Percentiles rank a stretch among this genome's conserved stretches.
Evolutionary conservation across 2,329 filamentous ascomycete genomes (phyloP).

Genomic region (Cladosporium oxysporum): DNA sequence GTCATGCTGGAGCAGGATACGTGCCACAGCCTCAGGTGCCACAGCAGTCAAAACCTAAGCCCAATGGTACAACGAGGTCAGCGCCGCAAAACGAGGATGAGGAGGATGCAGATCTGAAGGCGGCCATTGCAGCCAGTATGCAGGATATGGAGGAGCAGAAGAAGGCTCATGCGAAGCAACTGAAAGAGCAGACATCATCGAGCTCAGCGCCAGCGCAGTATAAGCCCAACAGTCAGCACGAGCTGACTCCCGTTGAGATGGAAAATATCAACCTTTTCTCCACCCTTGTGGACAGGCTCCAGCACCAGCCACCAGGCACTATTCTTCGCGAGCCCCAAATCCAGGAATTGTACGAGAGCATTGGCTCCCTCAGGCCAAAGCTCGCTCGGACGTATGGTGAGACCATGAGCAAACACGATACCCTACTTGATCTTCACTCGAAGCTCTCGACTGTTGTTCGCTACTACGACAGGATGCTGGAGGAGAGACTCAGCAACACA

Average conservation of each 20-base stretch:
- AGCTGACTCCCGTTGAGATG: conserved; percentile 87
- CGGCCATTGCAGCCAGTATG: conserved; percentile 90
- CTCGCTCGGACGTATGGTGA: conserved; percentile 94
- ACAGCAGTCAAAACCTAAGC: conserved; percentile 30
- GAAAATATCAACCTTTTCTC: conserved; percentile 98
- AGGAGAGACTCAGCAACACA: conserved; percentile 89
- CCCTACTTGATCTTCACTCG: conserved; percentile 87
- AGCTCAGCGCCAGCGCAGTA: conserved; percentile 52
- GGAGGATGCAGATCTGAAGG: conserved; percentile 89
- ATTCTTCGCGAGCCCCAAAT: conserved; percentile 97
- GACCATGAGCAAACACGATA: conserved; percentile 99
- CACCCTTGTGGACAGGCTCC: conserved; percentile 88
- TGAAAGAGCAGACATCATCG: conserved; percentile 68
- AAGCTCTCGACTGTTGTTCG: conserved; percentile 95
- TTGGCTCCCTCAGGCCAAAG: conserved; percentile 89
- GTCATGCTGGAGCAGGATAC: conserved; percentile 69
- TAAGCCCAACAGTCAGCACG: conserved; percentile 87
- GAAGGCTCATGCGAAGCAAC: conserved; percentile 77
- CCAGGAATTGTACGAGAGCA: conserved; percentile 96
- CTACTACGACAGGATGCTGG: conserved; percentile 97
- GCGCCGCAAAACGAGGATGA: conserved; percentile 61
- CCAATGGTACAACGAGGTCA: conserved; percentile 16
- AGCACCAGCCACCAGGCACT: conserved; percentile 92
- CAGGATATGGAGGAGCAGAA: conserved; percentile 99
- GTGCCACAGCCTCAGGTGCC: conserved; percentile 49